These are phyloP conservation scores for Lipomyces sp. DNA, from an alignment of 805 yeast species.

Conservation along the genomic window DNA sequence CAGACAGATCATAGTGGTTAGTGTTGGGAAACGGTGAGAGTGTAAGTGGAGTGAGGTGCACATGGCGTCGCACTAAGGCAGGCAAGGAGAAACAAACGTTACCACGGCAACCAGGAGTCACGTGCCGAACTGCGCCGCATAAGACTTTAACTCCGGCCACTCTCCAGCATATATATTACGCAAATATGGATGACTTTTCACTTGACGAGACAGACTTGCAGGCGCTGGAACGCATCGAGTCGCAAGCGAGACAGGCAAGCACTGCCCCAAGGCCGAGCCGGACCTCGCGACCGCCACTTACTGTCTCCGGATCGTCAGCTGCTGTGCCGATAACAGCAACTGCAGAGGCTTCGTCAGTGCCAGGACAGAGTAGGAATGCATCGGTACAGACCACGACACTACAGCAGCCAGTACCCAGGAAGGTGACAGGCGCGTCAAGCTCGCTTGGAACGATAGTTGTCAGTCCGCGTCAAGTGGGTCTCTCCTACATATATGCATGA, in stretches of 20 bases:
- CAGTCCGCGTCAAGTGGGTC: slow-evolving; percentile 34
- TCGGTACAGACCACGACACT: slow-evolving; percentile 8
- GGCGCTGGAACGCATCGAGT: slow-evolving; percentile 7
- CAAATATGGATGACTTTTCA: slow-evolving; percentile 7
- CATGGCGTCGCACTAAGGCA: neutral
- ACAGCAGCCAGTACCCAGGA: slow-evolving; percentile 32
- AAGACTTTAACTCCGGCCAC: too few species aligned
- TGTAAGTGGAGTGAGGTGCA: neutral
- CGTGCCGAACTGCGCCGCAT: neutral
- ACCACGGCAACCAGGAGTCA: neutral
- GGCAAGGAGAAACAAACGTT: neutral
- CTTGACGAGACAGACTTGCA: slow-evolving; percentile 3
- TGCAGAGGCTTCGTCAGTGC: neutral
- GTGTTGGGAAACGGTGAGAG: neutral
- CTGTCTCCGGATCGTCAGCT: neutral
- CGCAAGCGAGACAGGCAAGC: neutral
- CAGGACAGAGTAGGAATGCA: slow-evolving; percentile 1
- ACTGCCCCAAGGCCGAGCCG: neutral
- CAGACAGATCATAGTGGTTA: neutral
- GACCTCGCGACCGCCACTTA: neutral
- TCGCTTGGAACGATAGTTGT: slow-evolving; percentile 30
- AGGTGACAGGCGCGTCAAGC: slow-evolving; percentile 10
- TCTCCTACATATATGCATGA: neutral
- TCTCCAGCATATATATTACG: too few species aligned
- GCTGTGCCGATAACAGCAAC: neutral